Percentiles rank a stretch among this genome's conserved stretches.
phyloP scores from a whole-genome alignment of 345 rosid species.

The Eucalyptus regnans region DNA sequence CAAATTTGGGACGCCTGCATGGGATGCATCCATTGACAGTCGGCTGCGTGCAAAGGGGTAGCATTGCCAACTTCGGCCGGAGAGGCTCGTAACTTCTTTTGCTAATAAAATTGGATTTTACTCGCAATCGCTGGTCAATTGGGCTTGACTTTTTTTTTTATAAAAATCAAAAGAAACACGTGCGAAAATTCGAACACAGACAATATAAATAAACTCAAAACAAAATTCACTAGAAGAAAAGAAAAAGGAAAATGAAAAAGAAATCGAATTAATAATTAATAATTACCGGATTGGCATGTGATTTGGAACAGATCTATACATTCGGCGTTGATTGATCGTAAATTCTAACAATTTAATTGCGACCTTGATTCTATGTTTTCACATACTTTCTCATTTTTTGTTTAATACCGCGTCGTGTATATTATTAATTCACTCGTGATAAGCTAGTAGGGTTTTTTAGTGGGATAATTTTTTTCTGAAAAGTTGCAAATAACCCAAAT shows the following conservation, averaged over 20 bases:
- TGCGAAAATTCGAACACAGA: not conserved
- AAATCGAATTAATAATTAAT: not conserved
- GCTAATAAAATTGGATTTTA: too few species aligned
- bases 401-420: fast-evolving
- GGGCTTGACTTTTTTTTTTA: not conserved
- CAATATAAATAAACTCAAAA: not conserved
- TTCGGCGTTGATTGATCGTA: not conserved
- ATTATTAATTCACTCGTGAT: too few species aligned
- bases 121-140: not conserved
- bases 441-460: not conserved
- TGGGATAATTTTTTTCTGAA: not conserved
- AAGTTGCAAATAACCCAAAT: not conserved
- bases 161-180: not conserved
- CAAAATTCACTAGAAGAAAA: not conserved
- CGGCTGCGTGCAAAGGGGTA: too few species aligned
- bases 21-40: too few species aligned
- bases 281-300: not conserved
- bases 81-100: too few species aligned
- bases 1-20: too few species aligned
- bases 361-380: not conserved
- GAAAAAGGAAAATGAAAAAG: not conserved
- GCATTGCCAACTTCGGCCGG: too few species aligned
- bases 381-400: not conserved
- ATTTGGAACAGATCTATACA: not conserved
- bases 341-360: not conserved